Conservation (phyloP, 257 asterid species). For the Perilla frutescens region DNA sequence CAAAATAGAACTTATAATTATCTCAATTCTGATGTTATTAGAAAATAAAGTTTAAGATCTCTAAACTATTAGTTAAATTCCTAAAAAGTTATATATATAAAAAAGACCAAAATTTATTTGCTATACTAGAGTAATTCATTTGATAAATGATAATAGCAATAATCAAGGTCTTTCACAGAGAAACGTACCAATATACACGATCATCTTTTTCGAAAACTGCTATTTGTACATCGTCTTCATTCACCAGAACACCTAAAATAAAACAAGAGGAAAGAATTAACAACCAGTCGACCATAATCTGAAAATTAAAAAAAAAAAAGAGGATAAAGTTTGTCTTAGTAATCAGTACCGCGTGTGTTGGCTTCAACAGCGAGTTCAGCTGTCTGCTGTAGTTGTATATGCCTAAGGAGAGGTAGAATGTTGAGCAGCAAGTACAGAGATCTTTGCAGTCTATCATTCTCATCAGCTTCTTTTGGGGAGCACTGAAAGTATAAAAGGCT, state of each 20-base stretch:
- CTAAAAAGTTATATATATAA: too few species aligned
- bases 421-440: constrained; percentile 59
- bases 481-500: neutral
- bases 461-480: constrained; percentile 44
- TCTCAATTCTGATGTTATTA: neutral
- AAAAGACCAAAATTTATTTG: too few species aligned
- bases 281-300: constrained; percentile 5
- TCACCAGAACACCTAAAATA: constrained; percentile 56
- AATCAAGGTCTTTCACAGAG: constrained; percentile 27
- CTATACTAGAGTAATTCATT: too few species aligned
- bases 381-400: constrained; percentile 1
- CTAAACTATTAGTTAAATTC: constrained; percentile 5
- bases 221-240: constrained; percentile 54
- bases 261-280: constrained; percentile 22
- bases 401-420: constrained; percentile 64
- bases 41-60: neutral
- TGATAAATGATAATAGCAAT: too few species aligned
- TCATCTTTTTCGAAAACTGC: constrained; percentile 64
- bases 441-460: constrained; percentile 52
- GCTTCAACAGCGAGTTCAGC: constrained; percentile 45
- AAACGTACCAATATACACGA: constrained; percentile 66
- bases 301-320: constrained; percentile 16
- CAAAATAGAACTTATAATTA: neutral
- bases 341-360: constrained; percentile 54
- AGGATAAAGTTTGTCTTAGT: constrained; percentile 23